Base-by-base conservation (phyloP, 331 rosid genomes). In the Spiraea crenata region DNA sequence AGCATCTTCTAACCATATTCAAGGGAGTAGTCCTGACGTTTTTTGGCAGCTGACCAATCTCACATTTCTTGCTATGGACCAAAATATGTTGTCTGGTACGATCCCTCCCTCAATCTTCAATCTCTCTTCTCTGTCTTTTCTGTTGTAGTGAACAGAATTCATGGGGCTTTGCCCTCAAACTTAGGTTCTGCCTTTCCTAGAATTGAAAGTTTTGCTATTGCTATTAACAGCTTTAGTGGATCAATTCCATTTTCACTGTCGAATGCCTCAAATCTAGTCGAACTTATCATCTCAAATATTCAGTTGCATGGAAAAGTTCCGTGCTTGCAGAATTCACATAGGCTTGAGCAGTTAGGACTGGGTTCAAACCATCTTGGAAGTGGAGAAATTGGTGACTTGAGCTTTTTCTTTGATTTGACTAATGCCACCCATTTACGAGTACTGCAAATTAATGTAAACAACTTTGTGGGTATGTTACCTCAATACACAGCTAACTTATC, bases 231-330 rank as follows among this genome's bases (percentile, higher is more conserved):
- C 2, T 58, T 71, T 1, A 10, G 0, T 31, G 77, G 73, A 14
- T 12, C 12, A 2, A 38, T 77, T 38, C 81, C 76, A 3, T 20
- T 5, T 37, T 34, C 81, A 3, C n/a, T 77, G 25, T 64, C 41
- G 1, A 77, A 77, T 47, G 67, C 72, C 16, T 71, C 77, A 38
- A 47, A 48, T 13, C 76, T 56, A 9, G 0, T 0, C n/a, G n/a
- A n/a, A n/a, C n/a, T n/a, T n/a, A n/a, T 4, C 0, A 0, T 3
- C 1, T 77, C 9, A 0, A 0, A 3, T 0, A 71, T 2, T 0
- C 0, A 15, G 0, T 41, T 51, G 7, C 39, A 52, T 6, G 71
- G 60, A 7, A n/a, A 56, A 25, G 65, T 79, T 0, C 76, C 75
- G 1, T 9, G 34, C 16, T 16, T 63, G 4, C 49, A 3, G 10